Evolutionary conservation across 495 filamentous ascomycete species (phyloP), one percentile per base, ranked within the genome.

Genomic region (Penicillium malachiteum): DNA sequence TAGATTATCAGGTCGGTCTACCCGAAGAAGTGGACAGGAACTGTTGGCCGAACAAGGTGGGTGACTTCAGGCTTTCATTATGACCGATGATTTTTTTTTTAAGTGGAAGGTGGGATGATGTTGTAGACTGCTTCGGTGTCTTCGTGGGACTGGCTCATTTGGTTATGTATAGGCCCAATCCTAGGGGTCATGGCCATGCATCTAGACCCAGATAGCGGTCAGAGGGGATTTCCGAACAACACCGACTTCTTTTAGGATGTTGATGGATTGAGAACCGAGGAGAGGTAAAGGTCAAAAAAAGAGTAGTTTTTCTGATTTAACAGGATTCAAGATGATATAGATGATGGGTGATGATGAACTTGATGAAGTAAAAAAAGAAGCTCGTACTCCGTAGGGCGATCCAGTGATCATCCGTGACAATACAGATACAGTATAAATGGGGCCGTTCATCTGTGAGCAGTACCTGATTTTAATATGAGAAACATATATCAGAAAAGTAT

Each of bases 211-310:
- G 21, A 46, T 46, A 12, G 43, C 43, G 43, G 43, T 46, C 43
- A 46, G 43, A 6, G 43, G 39, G 39, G n/a, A 37, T 37, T 37
- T 26, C 21, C 21, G 21, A 26, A 26, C 21, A 26, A 26, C 21
- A 26, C 21, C 21, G 21, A 26, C 21, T 2, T 26, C 21, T 26
- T 26, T 26, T 26, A 26, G 21, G 21, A 26, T 26, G 21, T 26
- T 26, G 21, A 26, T 26, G 21, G 21, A 26, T 2, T 26, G 21
- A 26, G 21, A 53, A 50, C 34, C n/a, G 14, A 53, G 12, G 41
- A 31, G 14, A 40, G 10, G 38, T 3, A 55, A 58, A 55, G 37
- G 50, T 51, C 17, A 35, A 63, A 52, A n/a, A 66, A 61, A 54
- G 33, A 58, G 48, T n/a, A 12, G 14, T 5, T n/a, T n/a, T 14